phyloP scores from a whole-genome alignment of 352 stramenopile genomes.

The Pythium rhizo-oryzae region DNA sequence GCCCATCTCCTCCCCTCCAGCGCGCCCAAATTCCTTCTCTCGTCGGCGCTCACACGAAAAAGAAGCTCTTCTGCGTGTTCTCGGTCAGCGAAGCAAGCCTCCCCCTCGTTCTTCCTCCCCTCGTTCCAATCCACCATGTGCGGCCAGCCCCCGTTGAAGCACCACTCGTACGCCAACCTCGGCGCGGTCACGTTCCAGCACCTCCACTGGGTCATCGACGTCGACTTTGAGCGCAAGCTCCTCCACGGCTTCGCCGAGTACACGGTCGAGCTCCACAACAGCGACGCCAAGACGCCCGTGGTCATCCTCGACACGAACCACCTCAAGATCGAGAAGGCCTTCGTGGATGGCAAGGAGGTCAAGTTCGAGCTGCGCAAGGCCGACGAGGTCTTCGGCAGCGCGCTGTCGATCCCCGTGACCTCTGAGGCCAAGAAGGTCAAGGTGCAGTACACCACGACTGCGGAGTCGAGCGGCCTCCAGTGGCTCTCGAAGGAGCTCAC shows the following conservation, averaged over 20 bases:
- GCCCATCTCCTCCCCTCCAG: conserved; percentile 4
- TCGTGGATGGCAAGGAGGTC: conserved; percentile 47
- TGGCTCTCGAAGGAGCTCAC: conserved; percentile 92
- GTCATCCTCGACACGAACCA: conserved; percentile 89
- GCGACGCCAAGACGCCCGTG: conserved; percentile 28
- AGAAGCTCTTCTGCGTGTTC: conserved; percentile 17
- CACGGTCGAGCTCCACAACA: conserved; percentile 50
- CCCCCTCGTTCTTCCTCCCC: neutral
- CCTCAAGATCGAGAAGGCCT: conserved; percentile 65
- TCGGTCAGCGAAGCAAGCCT: conserved; percentile 2
- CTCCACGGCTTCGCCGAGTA: conserved; percentile 88
- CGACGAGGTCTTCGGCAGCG: conserved; percentile 67
- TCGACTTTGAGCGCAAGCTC: conserved; percentile 84
- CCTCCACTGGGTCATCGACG: conserved; percentile 80
- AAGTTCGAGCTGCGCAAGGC: conserved; percentile 36
- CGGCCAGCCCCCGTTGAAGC: conserved; percentile 20
- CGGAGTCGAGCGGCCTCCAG: conserved; percentile 13
- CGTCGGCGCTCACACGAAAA: neutral
- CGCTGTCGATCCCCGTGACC: conserved; percentile 27
- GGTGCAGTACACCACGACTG: conserved; percentile 64
- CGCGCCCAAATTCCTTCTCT: neutral
- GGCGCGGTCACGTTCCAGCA: conserved; percentile 80
- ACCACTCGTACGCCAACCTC: conserved; percentile 90
- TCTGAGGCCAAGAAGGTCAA: conserved; percentile 57
- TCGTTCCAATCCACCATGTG: conserved; percentile 18